phyloP scores from a whole-genome alignment of 2,329 filamentous ascomycete species.

The Hypoxylon sp. region DNA sequence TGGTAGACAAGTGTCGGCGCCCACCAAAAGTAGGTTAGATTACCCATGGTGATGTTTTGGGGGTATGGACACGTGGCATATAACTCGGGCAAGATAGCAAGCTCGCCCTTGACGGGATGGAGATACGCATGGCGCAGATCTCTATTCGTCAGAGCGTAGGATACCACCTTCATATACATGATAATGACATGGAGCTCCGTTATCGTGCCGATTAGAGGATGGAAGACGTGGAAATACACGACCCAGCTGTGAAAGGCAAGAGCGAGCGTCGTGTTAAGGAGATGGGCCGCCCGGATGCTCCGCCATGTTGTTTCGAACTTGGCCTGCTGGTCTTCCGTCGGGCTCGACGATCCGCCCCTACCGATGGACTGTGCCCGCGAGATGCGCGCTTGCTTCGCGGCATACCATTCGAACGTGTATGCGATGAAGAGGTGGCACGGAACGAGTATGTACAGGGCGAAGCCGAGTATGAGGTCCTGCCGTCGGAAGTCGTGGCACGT shows the following conservation, averaged over 20 bases:
- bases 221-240: conserved; percentile 91
- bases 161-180: conserved; percentile 95
- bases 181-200: conserved; percentile 93
- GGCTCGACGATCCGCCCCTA: conserved; percentile 64
- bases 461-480: conserved; percentile 80
- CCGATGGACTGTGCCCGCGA: conserved; percentile 64
- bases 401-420: conserved; percentile 87
- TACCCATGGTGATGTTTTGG: conserved; percentile 86
- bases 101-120: conserved; percentile 75
- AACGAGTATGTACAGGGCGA: conserved; percentile 85
- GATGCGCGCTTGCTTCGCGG: conserved; percentile 80
- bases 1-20: conserved; percentile 97
- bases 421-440: conserved; percentile 92
- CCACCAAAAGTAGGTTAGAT: conserved; percentile 97
- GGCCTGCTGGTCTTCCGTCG: conserved; percentile 70
- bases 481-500: conserved; percentile 87
- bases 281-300: conserved; percentile 82
- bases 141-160: conserved; percentile 95
- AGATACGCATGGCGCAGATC: conserved; percentile 92
- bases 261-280: conserved; percentile 84
- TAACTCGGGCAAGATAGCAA: conserved; percentile 79
- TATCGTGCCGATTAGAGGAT: conserved; percentile 91
- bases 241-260: conserved; percentile 83
- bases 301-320: conserved; percentile 83
- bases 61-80: conserved; percentile 90